Percentiles rank a stretch among this genome's conserved stretches.
These are phyloP conservation scores for Candida sojae DNA, from an alignment of 1,139 yeast species.

Conservation along the genomic window DNA sequence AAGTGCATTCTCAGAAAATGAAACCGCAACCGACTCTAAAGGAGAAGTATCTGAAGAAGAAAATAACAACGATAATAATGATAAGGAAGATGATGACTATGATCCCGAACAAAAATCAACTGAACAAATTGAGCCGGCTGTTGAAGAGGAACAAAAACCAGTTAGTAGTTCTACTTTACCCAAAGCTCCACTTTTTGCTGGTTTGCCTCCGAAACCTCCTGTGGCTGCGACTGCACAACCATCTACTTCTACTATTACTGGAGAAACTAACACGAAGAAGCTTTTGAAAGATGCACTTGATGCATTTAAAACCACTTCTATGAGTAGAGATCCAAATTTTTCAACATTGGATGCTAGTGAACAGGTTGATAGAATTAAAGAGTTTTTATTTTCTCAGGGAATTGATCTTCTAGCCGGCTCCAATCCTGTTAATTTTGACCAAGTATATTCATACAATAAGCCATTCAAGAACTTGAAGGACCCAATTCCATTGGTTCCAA, in stretches of 20 bases:
- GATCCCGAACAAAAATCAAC: slow-evolving; percentile 22
- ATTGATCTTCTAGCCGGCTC: slow-evolving; percentile 21
- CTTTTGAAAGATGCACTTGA: slow-evolving; percentile 34
- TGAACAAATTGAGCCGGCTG: background rate
- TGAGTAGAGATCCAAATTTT: slow-evolving; percentile 34
- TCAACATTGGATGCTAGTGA: slow-evolving; percentile 29
- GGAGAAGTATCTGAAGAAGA: slow-evolving; percentile 8
- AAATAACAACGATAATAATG: slow-evolving; percentile 1
- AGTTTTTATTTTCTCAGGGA: slow-evolving; percentile 28
- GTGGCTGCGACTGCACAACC: slow-evolving; percentile 17
- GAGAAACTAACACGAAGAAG: slow-evolving; percentile 14
- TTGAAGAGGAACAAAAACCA: slow-evolving; percentile 3
- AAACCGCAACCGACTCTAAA: slow-evolving; percentile 23
- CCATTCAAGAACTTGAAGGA: slow-evolving; percentile 34
- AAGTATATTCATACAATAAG: slow-evolving; percentile 43
- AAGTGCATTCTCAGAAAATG: slow-evolving; percentile 12
- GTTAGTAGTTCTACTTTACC: slow-evolving; percentile 6
- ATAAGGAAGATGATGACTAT: slow-evolving; percentile 23
- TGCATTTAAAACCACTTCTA: slow-evolving; percentile 34
- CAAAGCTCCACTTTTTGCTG: slow-evolving; percentile 9
- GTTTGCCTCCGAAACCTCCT: slow-evolving; percentile 36
- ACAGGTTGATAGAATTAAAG: slow-evolving; percentile 34
- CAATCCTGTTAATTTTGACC: slow-evolving; percentile 33
- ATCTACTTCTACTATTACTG: slow-evolving; percentile 13
- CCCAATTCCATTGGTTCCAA: slow-evolving; percentile 48